These are phyloP conservation scores for Pseudogymnoascus sp. DNA, from an alignment of 2,329 filamentous ascomycete genomes.

Conservation along the genomic window DNA sequence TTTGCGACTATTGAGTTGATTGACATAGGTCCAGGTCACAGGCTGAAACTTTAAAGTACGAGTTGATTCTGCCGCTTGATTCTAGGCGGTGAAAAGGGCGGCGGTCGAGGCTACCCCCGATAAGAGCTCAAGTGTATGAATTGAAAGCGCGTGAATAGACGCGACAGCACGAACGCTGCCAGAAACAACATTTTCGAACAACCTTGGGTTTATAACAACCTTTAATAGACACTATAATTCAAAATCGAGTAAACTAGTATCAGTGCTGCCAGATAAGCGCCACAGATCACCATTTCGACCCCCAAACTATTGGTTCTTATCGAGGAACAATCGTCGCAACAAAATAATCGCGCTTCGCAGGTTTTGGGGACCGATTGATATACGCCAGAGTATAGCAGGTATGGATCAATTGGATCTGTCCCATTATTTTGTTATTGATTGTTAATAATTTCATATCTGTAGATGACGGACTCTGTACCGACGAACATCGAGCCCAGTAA, in stretches of 20 bases:
- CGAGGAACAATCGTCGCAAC: not conserved
- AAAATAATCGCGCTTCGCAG: not conserved
- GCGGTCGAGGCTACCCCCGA: not conserved
- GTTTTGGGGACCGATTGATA: not conserved
- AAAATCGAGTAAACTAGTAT: not conserved
- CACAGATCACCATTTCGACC: not conserved
- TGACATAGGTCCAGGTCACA: not conserved
- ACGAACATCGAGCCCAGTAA: not conserved
- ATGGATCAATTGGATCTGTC: not conserved
- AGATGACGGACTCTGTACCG: not conserved
- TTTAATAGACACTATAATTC: not conserved
- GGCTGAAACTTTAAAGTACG: not conserved
- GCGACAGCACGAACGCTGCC: not conserved
- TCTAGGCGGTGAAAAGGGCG: not conserved
- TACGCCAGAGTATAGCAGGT: not conserved
- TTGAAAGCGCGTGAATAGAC: not conserved
- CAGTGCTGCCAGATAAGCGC: not conserved
- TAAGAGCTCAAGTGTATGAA: not conserved
- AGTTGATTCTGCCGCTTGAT: not conserved
- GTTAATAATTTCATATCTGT: not conserved
- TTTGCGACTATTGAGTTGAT: not conserved
- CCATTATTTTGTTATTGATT: not conserved
- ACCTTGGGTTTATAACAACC: not conserved
- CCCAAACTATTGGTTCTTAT: not conserved
- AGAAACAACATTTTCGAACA: not conserved